Base-by-base conservation (phyloP, 495 filamentous ascomycete species). In the Hypoxylon perforatum region DNA sequence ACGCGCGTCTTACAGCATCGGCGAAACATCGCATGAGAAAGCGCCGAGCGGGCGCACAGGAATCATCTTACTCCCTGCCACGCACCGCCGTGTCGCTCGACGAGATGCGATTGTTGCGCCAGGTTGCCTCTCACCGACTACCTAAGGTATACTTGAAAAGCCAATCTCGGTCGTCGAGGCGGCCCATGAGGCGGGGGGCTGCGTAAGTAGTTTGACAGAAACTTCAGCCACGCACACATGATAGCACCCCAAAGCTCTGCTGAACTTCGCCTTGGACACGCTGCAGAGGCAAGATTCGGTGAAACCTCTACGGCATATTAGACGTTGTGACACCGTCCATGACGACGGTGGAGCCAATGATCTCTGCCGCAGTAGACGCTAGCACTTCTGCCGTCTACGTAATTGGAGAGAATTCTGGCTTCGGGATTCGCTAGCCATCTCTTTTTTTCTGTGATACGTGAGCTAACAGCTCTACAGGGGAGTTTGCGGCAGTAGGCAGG, bases 321-420 rank as follows among this genome's bases (percentile, higher is more conserved):
- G 61, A 57, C 51, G 28, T 17, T 17, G 8, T 53, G 17, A 33
- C 33, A 39, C 46, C 14, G 36, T 45, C 51, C 36, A 69, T 69
- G 54, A 63, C 50, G 60, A 38, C 38, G 48, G 47, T 63, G 54
- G 53, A 45, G 35, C 59, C 49, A 63, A 68, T 63, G 41, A 55
- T 57, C 51, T 57, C 17, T 46, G 46, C 28, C 39, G 59, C 4
- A 54, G 41, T 17, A 41, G 25, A 5, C 25, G 15, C 52, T 67
- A 61, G 57, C 25, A 52, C 38, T 23, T 52, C 50, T 57, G 46
- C 47, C 54, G 35, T 64, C 65, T 54, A 69, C 61, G 56, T 69
- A 69, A 51, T 69, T 33, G 38, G 39, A 50, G 21, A 33, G 53
- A 21, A 33, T 59, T 30, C 30, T 38, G 22, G n/a, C 53, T 19